Evolutionary conservation across 352 stramenopile species (phyloP).

Genomic region (Globisporangium nagaii): DNA sequence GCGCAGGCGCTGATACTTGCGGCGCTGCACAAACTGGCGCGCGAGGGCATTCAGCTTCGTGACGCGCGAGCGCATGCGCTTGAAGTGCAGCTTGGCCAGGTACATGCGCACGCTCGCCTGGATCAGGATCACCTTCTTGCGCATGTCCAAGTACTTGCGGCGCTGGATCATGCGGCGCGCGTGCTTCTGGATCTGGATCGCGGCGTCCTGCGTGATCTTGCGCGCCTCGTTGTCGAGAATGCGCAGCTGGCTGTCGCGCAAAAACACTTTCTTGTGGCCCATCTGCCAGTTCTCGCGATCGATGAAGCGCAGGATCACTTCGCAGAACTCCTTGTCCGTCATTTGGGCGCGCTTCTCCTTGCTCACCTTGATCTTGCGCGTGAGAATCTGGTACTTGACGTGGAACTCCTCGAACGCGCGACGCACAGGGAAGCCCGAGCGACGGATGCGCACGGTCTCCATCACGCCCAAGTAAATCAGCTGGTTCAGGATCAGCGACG

Average conservation of each 20-base stretch:
- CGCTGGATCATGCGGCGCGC: slow-evolving; percentile 58
- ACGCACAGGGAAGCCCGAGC: slow-evolving; percentile 82
- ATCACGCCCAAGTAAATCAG: slow-evolving; percentile 88
- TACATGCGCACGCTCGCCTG: slow-evolving; percentile 73
- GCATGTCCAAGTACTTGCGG: slow-evolving; percentile 56
- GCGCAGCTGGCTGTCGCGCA: slow-evolving; percentile 79
- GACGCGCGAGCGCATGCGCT: slow-evolving; percentile 45
- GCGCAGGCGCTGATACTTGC: slow-evolving; percentile 61
- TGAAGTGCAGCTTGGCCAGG: slow-evolving; percentile 45
- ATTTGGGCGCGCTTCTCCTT: slow-evolving; percentile 44
- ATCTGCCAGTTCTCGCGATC: slow-evolving; percentile 85
- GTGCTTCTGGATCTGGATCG: slow-evolving; percentile 74
- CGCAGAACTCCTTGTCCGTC: slow-evolving; percentile 77
- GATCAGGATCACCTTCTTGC: slow-evolving; percentile 53
- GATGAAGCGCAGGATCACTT: slow-evolving; percentile 78
- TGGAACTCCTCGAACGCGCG: slow-evolving; percentile 83
- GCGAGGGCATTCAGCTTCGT: slow-evolving; percentile 66
- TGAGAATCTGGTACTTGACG: slow-evolving; percentile 86
- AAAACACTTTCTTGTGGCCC: slow-evolving; percentile 86
- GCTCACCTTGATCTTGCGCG: slow-evolving; percentile 48
- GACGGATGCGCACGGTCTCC: slow-evolving; percentile 87
- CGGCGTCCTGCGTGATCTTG: slow-evolving; percentile 83
- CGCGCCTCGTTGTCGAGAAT: slow-evolving; percentile 79
- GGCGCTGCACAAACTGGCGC: slow-evolving; percentile 66
- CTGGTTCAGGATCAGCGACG: slow-evolving; percentile 83